Percentiles rank a stretch among this genome's conserved stretches.
Conservation (phyloP, 495 filamentous ascomycete genomes). For the Aspergillus avenaceus region DNA sequence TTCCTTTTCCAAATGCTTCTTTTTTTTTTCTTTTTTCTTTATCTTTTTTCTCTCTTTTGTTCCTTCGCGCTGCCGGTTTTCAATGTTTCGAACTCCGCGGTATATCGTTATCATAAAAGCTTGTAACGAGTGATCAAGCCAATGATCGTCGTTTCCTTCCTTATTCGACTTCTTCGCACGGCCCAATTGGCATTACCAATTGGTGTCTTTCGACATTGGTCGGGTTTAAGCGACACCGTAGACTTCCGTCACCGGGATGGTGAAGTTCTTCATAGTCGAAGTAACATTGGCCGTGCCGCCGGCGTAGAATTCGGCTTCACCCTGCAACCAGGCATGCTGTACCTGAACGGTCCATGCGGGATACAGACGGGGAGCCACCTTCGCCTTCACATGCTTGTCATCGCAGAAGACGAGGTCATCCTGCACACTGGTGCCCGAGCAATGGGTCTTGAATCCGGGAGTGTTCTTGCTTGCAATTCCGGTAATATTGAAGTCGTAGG, state of each 20-base stretch:
- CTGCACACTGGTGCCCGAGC: conserved; percentile 27
- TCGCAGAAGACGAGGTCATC: conserved; percentile 22
- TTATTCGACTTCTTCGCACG: not conserved
- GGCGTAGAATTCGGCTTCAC: conserved; percentile 15
- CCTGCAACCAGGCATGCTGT: conserved; percentile 28
- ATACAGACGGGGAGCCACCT: conserved; percentile 17
- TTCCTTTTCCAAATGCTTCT: not conserved
- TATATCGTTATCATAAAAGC: too few species aligned
- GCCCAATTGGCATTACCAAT: not conserved
- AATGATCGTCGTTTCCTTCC: not conserved
- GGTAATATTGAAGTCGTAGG: conserved; percentile 34
- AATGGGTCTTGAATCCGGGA: conserved; percentile 40
- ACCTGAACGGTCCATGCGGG: conserved; percentile 33
- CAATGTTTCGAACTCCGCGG: not conserved
- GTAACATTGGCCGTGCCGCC: conserved; percentile 18
- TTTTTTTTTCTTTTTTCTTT: not conserved
- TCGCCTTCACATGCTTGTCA: conserved; percentile 24
- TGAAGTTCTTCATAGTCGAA: conserved; percentile 10
- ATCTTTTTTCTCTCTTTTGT: not conserved
- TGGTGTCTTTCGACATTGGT: not conserved
- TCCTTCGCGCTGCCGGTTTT: not conserved
- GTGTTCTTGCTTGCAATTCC: conserved; percentile 23
- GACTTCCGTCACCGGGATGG: conserved; percentile 20
- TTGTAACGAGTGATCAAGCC: too few species aligned
- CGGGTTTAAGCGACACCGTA: conserved; percentile 24